These are phyloP conservation scores for Suillus occidentalis DNA, from an alignment of 768 basidiomycete species.

Conservation along the genomic window DNA sequence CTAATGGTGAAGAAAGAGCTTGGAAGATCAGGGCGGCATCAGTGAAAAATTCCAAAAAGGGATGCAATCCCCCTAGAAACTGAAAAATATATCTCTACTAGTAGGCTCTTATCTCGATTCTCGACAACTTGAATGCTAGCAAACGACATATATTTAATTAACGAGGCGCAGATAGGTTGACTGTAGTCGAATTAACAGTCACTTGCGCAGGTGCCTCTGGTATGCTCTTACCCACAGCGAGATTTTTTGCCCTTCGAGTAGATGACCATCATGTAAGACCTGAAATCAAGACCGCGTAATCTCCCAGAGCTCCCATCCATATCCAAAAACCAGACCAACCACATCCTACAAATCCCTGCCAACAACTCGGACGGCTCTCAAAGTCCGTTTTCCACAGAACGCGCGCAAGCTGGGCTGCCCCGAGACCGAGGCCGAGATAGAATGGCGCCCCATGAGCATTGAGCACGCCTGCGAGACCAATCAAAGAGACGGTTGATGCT, in stretches of 20 bases:
- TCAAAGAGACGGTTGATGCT: slow-evolving; percentile 64
- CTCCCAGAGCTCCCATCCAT: slow-evolving; percentile 76
- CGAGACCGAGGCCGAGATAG: slow-evolving; percentile 74
- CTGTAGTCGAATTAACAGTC: not conserved
- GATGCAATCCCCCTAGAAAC: not conserved
- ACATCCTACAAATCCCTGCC: slow-evolving; percentile 86
- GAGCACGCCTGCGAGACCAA: slow-evolving; percentile 78
- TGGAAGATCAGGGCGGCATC: not conserved
- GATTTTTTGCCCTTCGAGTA: not conserved
- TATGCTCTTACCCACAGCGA: not conserved
- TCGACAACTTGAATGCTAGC: no score
- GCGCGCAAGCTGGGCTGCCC: slow-evolving; percentile 73
- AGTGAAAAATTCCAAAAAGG: not conserved
- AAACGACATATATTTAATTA: not conserved
- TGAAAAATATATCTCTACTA: no score
- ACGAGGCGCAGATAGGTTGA: not conserved
- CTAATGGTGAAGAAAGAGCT: not conserved
- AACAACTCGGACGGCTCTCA: slow-evolving; percentile 74
- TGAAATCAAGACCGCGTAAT: slow-evolving; percentile 48
- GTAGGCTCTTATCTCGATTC: no score
- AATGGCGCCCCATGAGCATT: slow-evolving; percentile 78
- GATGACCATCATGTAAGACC: slow-evolving; percentile 5
- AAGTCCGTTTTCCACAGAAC: slow-evolving; percentile 77
- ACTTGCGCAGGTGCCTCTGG: not conserved
- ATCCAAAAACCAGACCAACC: slow-evolving; percentile 88